A percentile compares a stretch with the other conserved stretches of the same genome.
These are phyloP conservation scores for Pestalotiopsis sp. DNA, from an alignment of 2,329 filamentous ascomycete genomes.

Conservation along the genomic window DNA sequence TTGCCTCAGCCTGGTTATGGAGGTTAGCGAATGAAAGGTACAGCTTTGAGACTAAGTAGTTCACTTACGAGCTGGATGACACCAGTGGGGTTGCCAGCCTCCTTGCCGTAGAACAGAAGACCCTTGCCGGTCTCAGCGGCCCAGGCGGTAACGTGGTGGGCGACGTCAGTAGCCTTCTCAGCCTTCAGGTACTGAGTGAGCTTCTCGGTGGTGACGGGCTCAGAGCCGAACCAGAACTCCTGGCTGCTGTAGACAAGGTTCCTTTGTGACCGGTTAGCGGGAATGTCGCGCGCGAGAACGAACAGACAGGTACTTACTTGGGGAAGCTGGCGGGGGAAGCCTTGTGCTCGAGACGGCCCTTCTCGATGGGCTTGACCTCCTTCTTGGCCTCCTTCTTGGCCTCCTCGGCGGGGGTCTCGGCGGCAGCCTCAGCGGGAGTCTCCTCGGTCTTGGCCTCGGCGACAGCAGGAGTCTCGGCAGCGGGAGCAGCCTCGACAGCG, in stretches of 20 bases:
- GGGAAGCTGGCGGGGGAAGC: conserved; percentile 76
- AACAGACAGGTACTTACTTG: conserved; percentile 66
- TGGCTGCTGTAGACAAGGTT: conserved; percentile 90
- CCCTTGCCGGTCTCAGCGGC: conserved; percentile 93
- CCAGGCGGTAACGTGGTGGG: conserved; percentile 84
- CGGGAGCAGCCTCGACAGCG: conserved; percentile 21
- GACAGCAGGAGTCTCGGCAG: conserved; percentile 23
- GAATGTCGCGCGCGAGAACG: not conserved
- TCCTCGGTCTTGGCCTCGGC: conserved; percentile 46
- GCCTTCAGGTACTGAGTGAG: conserved; percentile 78
- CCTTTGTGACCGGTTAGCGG: conserved; percentile 46
- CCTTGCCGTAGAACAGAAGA: conserved; percentile 88
- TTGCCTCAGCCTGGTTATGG: conserved; percentile 52
- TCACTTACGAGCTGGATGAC: conserved; percentile 80
- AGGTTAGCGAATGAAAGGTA: not conserved
- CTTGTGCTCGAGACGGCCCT: conserved; percentile 89
- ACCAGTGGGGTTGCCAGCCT: conserved; percentile 71
- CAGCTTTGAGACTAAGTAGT: not conserved
- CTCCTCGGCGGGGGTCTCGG: conserved; percentile 43
- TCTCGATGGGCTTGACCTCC: conserved; percentile 71
- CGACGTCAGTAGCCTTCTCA: conserved; percentile 78
- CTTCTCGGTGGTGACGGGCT: conserved; percentile 73
- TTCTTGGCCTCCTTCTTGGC: conserved; percentile 49
- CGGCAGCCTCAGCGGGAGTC: conserved; percentile 40
- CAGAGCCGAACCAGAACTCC: conserved; percentile 84